Conservation (phyloP, 371 early-diverging fungal species). For the Zopfochytrium polystomum region DNA sequence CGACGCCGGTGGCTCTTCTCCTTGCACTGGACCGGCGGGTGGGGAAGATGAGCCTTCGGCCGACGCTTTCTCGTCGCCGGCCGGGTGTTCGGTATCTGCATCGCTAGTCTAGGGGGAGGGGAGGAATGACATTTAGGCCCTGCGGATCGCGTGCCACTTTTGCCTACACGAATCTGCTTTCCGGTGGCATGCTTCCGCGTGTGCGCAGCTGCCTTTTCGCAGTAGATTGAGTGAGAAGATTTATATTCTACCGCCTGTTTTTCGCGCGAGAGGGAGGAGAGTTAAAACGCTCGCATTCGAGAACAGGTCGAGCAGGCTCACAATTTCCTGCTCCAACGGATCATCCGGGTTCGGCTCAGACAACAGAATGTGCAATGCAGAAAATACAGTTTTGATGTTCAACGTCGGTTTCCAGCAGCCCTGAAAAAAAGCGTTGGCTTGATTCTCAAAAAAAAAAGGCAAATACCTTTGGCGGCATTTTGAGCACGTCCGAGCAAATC, state of each 20-base stretch:
- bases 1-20: background rate
- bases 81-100: no score
- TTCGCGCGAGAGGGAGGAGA: background rate
- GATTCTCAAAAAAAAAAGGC: no score
- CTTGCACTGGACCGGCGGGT: background rate
- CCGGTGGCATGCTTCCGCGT: no score
- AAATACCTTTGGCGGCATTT: constrained; percentile 43
- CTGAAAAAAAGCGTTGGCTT: background rate
- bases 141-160: no score
- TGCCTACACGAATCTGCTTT: no score
- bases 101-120: no score
- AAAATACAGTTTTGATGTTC: constrained; percentile 27
- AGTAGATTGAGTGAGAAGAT: background rate
- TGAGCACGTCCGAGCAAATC: constrained; percentile 95
- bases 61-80: no score
- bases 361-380: constrained; percentile 19
- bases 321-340: constrained; percentile 30
- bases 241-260: background rate
- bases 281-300: background rate
- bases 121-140: no score
- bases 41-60: background rate
- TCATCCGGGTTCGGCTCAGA: constrained; percentile 34
- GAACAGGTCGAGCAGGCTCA: background rate
- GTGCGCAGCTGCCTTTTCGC: no score
- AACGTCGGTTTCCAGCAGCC: constrained; percentile 29